Base-by-base conservation (phyloP, 116 monocot species). In the Zostera marina region DNA sequence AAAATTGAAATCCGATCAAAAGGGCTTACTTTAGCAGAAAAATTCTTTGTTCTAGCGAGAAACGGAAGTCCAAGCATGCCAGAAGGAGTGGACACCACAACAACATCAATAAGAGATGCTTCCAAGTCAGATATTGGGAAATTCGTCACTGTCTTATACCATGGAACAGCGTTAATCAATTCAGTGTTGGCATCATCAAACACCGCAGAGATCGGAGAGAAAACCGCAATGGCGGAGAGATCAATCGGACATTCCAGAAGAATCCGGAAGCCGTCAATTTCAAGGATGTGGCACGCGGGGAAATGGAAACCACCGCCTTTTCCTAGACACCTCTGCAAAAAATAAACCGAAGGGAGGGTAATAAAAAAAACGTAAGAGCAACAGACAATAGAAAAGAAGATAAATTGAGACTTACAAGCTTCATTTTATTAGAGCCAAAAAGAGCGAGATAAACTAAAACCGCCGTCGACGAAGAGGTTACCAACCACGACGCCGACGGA, bases 241-340 rank as follows among this genome's bases (percentile, higher is more conserved):
- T 94, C 94, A 52, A 94, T 10, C 9, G 94, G 94, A 68, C 88
- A 94, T 16, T 94, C 94, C 11, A 94, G 73, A 71, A 94, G 94
- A 59, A 94, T 43, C 22, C 77, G 75, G 74, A 81, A 69, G 40
- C 88, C 85, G 32, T 65, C 61, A 20, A 85, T 52, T 59, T 88
- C 73, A 0, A 94, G 64, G 14, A 94, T 63, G 73, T 94, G 77
- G 56, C 74, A 79, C 0, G 94, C 66, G 12, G 94, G 94, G 61
- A 47, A 75, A 66, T 94, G 53, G 76, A 68, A 73, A 12, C 88
- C 77, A n/a, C 56, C 20, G 7, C 94, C 94, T 69, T 59, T 63
- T 75, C 84, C 80, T 26, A 94, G 51, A 47, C 82, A 82, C 15
- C 84, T 88, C 94, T 88, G 66, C 43, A 14, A 41, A 26, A 15